A percentile compares a stretch with the other conserved stretches of the same genome.
Conservation (phyloP, 1,139 yeast species). For the Candida sp. region DNA sequence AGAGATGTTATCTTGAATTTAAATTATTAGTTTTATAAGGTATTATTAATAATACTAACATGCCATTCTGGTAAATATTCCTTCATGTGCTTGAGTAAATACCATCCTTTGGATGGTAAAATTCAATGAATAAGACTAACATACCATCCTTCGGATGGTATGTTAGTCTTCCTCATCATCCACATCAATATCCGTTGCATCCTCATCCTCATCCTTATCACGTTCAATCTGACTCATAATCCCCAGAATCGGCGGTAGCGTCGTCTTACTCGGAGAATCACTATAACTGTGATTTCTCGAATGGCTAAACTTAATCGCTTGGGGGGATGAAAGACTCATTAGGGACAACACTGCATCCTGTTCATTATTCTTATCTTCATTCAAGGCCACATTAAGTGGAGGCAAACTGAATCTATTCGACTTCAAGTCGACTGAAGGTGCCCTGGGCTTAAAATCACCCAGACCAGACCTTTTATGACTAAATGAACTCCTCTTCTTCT, state of each 20-base stretch:
- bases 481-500: slow-evolving; percentile 16
- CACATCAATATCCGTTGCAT: slow-evolving; percentile 32
- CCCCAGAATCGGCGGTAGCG: slow-evolving; percentile 34
- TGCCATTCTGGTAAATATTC: too few species aligned
- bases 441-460: not conserved
- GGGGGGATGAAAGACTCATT: slow-evolving; percentile 46
- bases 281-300: slow-evolving; percentile 27
- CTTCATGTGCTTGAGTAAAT: too few species aligned
- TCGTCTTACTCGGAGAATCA: slow-evolving; percentile 11
- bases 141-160: too few species aligned
- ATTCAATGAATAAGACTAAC: too few species aligned
- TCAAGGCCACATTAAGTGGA: slow-evolving; percentile 27
- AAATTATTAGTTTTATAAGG: too few species aligned
- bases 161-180: slow-evolving; percentile 17
- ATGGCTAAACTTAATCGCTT: slow-evolving; percentile 28
- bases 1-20: too few species aligned
- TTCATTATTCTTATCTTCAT: slow-evolving; percentile 21
- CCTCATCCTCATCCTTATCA: slow-evolving; percentile 18
- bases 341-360: slow-evolving; percentile 45
- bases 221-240: slow-evolving; percentile 12
- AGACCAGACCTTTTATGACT: slow-evolving; percentile 5
- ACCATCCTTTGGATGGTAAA: too few species aligned
- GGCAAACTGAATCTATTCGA: slow-evolving; percentile 19
- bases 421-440: not conserved
- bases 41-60: too few species aligned